Conservation (phyloP, 1,284 basidiomycete genomes). For the Sanghuangporus baumii region DNA sequence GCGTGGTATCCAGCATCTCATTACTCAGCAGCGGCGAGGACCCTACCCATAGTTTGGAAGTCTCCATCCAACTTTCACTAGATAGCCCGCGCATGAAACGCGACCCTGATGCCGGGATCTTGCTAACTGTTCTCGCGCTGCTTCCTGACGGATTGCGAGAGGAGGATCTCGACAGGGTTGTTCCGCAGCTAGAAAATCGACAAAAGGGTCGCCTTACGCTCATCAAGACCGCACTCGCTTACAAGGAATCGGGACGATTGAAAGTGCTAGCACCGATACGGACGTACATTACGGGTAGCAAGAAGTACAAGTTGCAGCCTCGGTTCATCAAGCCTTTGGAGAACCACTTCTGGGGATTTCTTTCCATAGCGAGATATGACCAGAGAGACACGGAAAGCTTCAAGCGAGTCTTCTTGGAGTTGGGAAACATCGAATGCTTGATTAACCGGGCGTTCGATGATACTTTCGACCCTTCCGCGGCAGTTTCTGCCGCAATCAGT, state of each 20-base stretch:
- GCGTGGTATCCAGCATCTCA: neutral
- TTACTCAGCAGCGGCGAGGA: neutral
- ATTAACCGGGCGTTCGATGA: neutral
- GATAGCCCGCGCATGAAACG: constrained; percentile 6
- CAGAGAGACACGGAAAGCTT: neutral
- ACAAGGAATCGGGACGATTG: constrained; percentile 1
- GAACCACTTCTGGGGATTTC: neutral
- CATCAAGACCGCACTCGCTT: constrained; percentile 4
- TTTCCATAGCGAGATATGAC: neutral
- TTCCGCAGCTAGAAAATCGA: neutral
- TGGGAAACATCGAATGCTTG: constrained; percentile 11
- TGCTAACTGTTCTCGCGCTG: constrained; percentile 10
- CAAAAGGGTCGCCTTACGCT: neutral
- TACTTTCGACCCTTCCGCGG: neutral
- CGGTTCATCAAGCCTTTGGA: neutral
- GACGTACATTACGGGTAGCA: neutral
- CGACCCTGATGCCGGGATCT: neutral
- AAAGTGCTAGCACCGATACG: constrained; percentile 13
- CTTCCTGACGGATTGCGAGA: constrained; percentile 14
- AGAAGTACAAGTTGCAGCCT: neutral
- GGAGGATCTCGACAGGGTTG: neutral
- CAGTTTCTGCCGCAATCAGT: neutral
- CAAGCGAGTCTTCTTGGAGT: neutral
- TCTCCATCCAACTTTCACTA: constrained; percentile 16
- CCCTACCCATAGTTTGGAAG: constrained; percentile 8